Evolutionary conservation across 2,329 filamentous ascomycete genomes (phyloP).

Genomic region (Sclerotinia spermophila): DNA sequence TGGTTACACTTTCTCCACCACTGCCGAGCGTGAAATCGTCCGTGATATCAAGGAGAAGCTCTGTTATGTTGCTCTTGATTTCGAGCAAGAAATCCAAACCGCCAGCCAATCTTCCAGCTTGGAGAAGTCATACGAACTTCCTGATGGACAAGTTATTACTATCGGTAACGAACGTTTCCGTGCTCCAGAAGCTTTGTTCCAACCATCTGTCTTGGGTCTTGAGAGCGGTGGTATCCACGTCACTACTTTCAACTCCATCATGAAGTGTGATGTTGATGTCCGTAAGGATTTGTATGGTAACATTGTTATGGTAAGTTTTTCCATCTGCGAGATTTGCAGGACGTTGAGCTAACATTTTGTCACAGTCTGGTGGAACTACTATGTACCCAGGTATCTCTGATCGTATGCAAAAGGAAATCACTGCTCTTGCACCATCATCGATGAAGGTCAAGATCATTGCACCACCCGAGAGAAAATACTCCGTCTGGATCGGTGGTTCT

Average conservation of each 20-base stretch:
- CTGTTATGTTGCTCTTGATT: conserved; percentile 99
- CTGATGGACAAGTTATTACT: conserved; percentile 98
- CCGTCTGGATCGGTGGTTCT: conserved; percentile 99
- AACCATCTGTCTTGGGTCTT: conserved; percentile 96
- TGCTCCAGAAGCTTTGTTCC: conserved; percentile 98
- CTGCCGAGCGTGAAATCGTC: conserved; percentile 99
- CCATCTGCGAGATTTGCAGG: conserved; percentile 9
- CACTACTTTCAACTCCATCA: conserved; percentile 99
- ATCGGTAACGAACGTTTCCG: conserved; percentile 99
- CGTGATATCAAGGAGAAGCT: conserved; percentile 99
- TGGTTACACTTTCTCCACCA: conserved; percentile 99
- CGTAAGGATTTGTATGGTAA: conserved; percentile 99
- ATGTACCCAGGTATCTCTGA: conserved; percentile 99
- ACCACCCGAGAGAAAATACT: conserved; percentile 99
- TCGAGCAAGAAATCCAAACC: conserved; percentile 99
- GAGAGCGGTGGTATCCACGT: conserved; percentile 99
- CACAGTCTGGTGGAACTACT: conserved; percentile 97
- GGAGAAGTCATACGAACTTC: conserved; percentile 99
- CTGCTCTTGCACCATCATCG: conserved; percentile 95
- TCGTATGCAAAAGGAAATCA: conserved; percentile 99
- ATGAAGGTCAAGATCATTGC: conserved; percentile 99
- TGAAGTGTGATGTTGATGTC: conserved; percentile 99
- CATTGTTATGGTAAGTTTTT: conserved; percentile 92
- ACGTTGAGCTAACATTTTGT: conserved; percentile 23
- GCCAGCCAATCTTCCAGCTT: conserved; percentile 97